Evolutionary conservation across 176 grass and related monocot genomes (phyloP), one percentile per base, ranked within the genome.

Genomic region (Oryza brachyantha): DNA sequence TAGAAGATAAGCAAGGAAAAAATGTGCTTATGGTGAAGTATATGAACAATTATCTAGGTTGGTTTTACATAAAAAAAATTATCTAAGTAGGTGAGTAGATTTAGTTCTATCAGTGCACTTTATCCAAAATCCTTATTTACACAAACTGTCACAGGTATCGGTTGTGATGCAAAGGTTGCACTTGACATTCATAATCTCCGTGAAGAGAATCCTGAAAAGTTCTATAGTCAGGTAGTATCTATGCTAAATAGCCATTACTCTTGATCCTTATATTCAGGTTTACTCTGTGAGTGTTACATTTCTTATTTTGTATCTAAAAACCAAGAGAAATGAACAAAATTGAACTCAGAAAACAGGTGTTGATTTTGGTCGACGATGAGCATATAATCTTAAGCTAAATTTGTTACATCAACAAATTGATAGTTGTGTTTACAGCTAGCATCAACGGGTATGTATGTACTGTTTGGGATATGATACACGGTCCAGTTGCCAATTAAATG

Each of bases 111-210:
- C 1, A 8, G 40, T 2, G 6, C 2, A 8, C 6, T 71, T 35
- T 40, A 35, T 57, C 6, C 55, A 34, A 36, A 22, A 32, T 78
- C 10, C 85, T 82, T 73, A 87, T 19, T 19, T 87, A 60, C 26
- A 9, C 64, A n/a, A n/a, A 31, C 70, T 67, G 22, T 86, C 13
- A 29, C 75, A 97, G 91, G 94, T n/a, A 82, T 97, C 0, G 94
- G 94, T 43, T 97, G 94, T 82, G 94, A 97, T 84, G 94, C 94
- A 46, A 97, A 97, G 82, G 91, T 97, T 84, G 94, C 94, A 11
- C 70, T 97, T 66, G 91, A 97, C 46, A 93, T 97, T 77, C 94
- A 97, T 84, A 93, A 91, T 92, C 86, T 97, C 19, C 94, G 91
- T 6, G 91, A 93, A 79, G 88, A 91, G 83, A 97, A 93, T 74